Evolutionary conservation across 805 yeast species (phyloP).

Genomic region (Ogataea methanolica): DNA sequence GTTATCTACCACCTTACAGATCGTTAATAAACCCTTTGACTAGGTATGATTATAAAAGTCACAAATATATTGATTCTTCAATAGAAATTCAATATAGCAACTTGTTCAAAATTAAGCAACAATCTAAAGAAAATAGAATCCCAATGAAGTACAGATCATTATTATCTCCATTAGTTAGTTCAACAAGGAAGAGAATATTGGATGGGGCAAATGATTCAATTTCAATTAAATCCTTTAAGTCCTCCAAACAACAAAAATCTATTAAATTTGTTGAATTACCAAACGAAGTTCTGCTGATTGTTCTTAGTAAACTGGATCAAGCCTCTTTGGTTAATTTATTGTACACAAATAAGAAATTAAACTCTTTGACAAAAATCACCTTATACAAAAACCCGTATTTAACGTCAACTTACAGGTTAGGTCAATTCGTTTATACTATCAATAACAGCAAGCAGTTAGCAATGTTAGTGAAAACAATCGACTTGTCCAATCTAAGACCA

Average conservation of each 20-base stretch:
- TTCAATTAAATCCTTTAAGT: conserved; percentile 35
- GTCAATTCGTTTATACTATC: conserved; percentile 72
- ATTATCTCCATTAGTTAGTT: conserved; percentile 29
- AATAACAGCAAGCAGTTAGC: conserved; percentile 55
- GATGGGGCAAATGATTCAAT: conserved; percentile 42
- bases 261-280: conserved; percentile 32
- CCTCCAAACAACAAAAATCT: conserved; percentile 13
- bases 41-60: conserved; percentile 47
- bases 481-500: conserved; percentile 47
- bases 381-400: conserved; percentile 53
- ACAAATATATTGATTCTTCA: conserved; percentile 30
- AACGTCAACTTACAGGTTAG: conserved; percentile 71
- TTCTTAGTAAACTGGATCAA: conserved; percentile 36
- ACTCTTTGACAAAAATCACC: conserved; percentile 46
- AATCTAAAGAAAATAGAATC: conserved; percentile 17
- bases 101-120: conserved; percentile 8
- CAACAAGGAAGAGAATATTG: conserved; percentile 23
- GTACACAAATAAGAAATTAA: conserved; percentile 47
- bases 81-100: conserved; percentile 14
- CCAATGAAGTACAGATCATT: conserved; percentile 47
- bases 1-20: conserved; percentile 47
- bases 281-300: conserved; percentile 35
- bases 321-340: conserved; percentile 40
- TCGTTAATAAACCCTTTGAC: conserved; percentile 46
- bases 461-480: conserved; percentile 47